These are phyloP conservation scores for Sugiyamaella sp. DNA, from an alignment of 1,139 yeast species.

Conservation along the genomic window DNA sequence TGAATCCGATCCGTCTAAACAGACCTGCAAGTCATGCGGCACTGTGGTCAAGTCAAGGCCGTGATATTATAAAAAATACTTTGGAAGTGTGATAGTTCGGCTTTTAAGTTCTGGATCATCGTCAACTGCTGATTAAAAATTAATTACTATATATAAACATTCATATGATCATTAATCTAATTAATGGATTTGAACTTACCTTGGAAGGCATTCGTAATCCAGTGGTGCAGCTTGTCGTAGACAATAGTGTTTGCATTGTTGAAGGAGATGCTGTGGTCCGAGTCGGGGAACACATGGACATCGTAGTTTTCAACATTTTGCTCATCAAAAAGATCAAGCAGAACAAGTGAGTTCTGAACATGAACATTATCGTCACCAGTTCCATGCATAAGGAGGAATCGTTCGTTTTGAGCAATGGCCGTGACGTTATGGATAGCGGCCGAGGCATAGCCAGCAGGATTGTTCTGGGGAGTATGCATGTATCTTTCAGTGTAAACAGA, in stretches of 20 bases:
- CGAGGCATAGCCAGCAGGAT: conserved; percentile 55
- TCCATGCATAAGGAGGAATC: conserved; percentile 90
- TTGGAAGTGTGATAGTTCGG: background rate
- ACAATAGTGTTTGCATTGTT: conserved; percentile 81
- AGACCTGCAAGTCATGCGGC: conserved; percentile 79
- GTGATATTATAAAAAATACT: background rate
- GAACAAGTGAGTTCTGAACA: conserved; percentile 76
- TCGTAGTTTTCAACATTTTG: conserved; percentile 78
- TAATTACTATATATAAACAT: background rate
- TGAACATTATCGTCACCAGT: conserved; percentile 98
- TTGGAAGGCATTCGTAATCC: conserved; percentile 73
- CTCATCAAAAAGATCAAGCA: conserved; percentile 70
- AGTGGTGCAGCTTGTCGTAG: conserved; percentile 67
- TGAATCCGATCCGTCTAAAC: conserved; percentile 60
- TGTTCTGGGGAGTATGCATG: conserved; percentile 68
- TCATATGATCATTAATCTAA: conserved; percentile 1
- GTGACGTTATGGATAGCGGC: conserved; percentile 51
- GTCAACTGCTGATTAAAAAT: too few species aligned
- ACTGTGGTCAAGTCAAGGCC: conserved; percentile 44
- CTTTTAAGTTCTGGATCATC: too few species aligned
- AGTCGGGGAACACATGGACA: conserved; percentile 88
- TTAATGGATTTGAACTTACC: conserved; percentile 47
- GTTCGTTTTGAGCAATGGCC: conserved; percentile 54
- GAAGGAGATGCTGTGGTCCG: conserved; percentile 78
- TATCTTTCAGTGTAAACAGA: conserved; percentile 89